Evolutionary conservation across 306 rosid species (phyloP), one percentile per base, ranked within the genome.

Genomic region (Lotus japonicus): DNA sequence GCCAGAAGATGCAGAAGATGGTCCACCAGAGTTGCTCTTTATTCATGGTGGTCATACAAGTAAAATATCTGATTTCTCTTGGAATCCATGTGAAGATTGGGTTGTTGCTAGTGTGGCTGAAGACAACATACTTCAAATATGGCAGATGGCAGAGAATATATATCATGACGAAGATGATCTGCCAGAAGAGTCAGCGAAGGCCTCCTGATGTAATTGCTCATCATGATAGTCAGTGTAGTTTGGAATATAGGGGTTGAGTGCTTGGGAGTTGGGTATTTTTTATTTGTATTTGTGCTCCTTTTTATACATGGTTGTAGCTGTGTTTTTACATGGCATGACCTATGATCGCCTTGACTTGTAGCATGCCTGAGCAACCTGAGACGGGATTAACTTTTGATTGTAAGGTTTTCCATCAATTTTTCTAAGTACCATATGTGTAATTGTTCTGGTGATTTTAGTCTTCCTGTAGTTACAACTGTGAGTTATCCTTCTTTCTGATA

Each of bases 91-190:
- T 79, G 99, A 95, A 82, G 99, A 95, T 66, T 95, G 97, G 97
- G 96, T 95, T 54, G 79, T 95, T 70, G 82, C 99, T 35, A 95
- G 99, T 44, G 99, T 95, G 11, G 99, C 96, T 50, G 99, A 95
- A 71, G 99, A 95, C 76, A 95, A 90, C 84, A 90, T 95, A 76
- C 97, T 88, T 64, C 99, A 95, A 73, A 89, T 95, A 80, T 95
- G 99, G 99, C 99, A 95, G 87, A 95, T 90, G 99, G 96, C 99
- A 1, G 99, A 95, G 75, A 95, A 95, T 85, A 91, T 95, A 81
- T 95, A 90, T 92, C 97, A 90, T 63, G 99, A 91, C 23, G 99
- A 91, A 76, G 99, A 95, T 28, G 97, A 95, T 82, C 80, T 95
- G 53, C 97, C 92, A 3, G 96, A 95, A 75, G 97, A 95, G 66